Conservation (phyloP, 1,284 basidiomycete genomes). For the Erythrobasidium hasegawianum region DNA sequence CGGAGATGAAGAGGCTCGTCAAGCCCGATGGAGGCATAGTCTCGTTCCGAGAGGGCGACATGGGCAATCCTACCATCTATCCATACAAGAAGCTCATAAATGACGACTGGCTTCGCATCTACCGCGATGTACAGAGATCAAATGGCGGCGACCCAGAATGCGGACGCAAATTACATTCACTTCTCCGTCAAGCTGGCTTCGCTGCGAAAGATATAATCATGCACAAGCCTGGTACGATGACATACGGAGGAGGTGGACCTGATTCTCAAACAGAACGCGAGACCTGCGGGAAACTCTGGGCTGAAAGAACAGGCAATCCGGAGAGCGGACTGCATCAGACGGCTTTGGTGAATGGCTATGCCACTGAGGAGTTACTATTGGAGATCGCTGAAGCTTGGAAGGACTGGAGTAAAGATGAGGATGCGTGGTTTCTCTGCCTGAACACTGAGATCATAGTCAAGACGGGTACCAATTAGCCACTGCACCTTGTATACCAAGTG, state of each 20-base stretch:
- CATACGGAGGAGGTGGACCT: conserved; percentile 7
- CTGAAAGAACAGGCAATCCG: conserved; percentile 13
- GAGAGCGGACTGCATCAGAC: conserved; percentile 27
- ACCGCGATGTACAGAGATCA: conserved; percentile 20
- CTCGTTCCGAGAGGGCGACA: conserved; percentile 51
- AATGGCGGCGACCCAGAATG: conserved; percentile 37
- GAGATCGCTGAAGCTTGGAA: conserved; percentile 24
- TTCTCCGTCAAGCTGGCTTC: conserved; percentile 33
- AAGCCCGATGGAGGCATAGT: conserved; percentile 53
- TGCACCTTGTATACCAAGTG: too few relatives aligned
- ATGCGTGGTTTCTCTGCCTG: conserved; percentile 35
- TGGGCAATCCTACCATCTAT: conserved; percentile 33
- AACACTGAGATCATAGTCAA: conserved; percentile 31
- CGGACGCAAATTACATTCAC: conserved; percentile 14
- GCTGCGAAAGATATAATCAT: conserved; percentile 2
- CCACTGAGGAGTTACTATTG: conserved; percentile 22
- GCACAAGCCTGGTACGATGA: neutral
- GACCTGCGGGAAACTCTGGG: conserved; percentile 36
- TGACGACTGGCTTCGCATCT: conserved; percentile 7
- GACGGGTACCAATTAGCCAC: neutral
- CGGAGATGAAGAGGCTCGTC: conserved; percentile 54
- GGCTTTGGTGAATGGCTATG: conserved; percentile 24
- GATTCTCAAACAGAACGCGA: conserved; percentile 7
- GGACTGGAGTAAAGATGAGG: conserved; percentile 25
- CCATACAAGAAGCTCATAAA: conserved; percentile 6